Evolutionary conservation across 2,329 filamentous ascomycete genomes (phyloP), one percentile per base, ranked within the genome.

Genomic region (Penicillium sp.): DNA sequence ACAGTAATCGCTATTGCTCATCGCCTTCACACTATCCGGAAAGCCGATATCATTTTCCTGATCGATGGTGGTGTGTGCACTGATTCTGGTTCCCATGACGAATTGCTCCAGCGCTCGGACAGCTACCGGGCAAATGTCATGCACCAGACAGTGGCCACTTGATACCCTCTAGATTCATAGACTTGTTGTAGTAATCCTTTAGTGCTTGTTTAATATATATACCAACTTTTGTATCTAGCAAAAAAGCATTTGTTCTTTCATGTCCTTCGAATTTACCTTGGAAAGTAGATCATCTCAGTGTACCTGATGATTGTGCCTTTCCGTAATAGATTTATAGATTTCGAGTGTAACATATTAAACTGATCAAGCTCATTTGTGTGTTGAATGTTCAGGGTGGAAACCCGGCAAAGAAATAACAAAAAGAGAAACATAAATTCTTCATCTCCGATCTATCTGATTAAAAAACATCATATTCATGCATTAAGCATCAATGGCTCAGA

Each of bases 11-110:
- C 73, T 2, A 76, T 76, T 57, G 71, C 74, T 2, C 74, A 76
- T 60, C 68, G 74, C 29, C 61, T 76, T 46, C 69, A 72, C 47
- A 77, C 74, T 13, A 75, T 76, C 34, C 87, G 89, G 67, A 87
- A 91, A 62, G 89, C 89, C 2, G 86, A 94, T 68, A 78, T 87
- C 14, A 93, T 93, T 45, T 91, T 89, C 64, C 86, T 93, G 7
- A 83, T 94, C 39, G 88, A 89, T 32, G 80, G 84, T 54, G 87
- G 89, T 8, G 81, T 68, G 30, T 80, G 88, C 46, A 76, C 84
- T 3, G 85, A 88, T 66, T 72, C 76, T 51, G 85, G 87, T n/a
- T 79, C 79, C 18, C 84, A 88, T 65, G 76, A 79, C 2, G 83
- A 87, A 64, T 72, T 88, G 61, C 74, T 87, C 32, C 70, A 65